Evolutionary conservation across 495 filamentous ascomycete species (phyloP).

Genomic region (Copromyces sp.): DNA sequence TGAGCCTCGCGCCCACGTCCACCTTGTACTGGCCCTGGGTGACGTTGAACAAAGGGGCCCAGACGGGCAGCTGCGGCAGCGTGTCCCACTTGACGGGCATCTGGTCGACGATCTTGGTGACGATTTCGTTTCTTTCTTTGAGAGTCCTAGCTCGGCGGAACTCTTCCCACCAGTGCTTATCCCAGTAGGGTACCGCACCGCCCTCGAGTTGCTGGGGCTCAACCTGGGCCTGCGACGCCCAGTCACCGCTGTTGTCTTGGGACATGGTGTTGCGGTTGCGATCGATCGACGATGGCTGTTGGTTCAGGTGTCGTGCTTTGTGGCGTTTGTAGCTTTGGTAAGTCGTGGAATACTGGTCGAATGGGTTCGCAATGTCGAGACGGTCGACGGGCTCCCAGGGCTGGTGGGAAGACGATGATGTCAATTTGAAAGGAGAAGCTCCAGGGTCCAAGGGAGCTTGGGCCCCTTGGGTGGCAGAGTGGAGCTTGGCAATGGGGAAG

Average conservation of each 20-base stretch:
- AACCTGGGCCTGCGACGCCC: background rate
- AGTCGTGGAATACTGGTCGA: background rate
- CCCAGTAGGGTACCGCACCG: background rate
- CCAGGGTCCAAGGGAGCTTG: background rate
- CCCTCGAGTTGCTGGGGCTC: background rate
- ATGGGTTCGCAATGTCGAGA: background rate
- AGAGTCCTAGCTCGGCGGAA: background rate
- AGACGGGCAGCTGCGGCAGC: slow-evolving; percentile 11
- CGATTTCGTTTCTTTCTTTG: background rate
- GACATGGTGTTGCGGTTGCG: background rate
- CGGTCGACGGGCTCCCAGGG: background rate
- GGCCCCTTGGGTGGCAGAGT: background rate
- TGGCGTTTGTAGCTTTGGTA: background rate
- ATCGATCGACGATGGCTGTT: background rate
- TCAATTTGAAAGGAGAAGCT: background rate
- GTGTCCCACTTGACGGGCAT: slow-evolving; percentile 3
- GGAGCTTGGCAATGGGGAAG: background rate
- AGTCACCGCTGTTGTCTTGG: background rate
- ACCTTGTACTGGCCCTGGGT: slow-evolving; percentile 2
- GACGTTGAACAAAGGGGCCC: slow-evolving; percentile 1
- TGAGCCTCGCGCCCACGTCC: background rate
- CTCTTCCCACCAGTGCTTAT: background rate
- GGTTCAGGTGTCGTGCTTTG: background rate
- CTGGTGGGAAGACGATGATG: background rate
- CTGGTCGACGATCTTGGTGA: background rate